Percentiles rank a stretch among this genome's conserved stretches.
Evolutionary conservation across 805 yeast genomes (phyloP).

Genomic region (Metschnikowia corniflorae): DNA sequence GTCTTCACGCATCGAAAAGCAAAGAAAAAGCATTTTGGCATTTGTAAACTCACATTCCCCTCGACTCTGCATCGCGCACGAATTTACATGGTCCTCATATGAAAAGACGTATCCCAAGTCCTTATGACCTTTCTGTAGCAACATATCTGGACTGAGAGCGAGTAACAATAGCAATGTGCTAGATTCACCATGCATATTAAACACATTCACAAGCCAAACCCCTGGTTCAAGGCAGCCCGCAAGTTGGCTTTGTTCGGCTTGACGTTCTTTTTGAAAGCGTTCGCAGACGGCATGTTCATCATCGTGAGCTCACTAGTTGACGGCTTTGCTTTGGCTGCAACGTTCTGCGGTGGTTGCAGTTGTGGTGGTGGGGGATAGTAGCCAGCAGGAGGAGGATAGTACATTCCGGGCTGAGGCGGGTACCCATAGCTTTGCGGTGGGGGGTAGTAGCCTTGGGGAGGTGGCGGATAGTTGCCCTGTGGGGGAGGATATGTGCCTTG

Average conservation of each 20-base stretch:
- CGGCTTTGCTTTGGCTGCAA: conserved; percentile 18
- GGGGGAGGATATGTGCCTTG: neutral
- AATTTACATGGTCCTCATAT: too few species aligned
- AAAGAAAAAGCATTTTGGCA: too few species aligned
- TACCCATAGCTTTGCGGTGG: conserved; percentile 14
- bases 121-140: too few species aligned
- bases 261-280: conserved; percentile 36
- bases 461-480: conserved; percentile 16
- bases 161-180: too few species aligned
- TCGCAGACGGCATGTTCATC: conserved; percentile 45
- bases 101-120: too few species aligned
- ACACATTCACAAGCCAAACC: conserved; percentile 81
- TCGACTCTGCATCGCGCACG: too few species aligned
- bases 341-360: conserved; percentile 1
- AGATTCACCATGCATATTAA: too few species aligned
- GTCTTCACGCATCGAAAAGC: too few species aligned
- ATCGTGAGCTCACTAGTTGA: conserved; percentile 42
- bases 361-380: conserved; percentile 16
- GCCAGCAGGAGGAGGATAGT: conserved; percentile 19
- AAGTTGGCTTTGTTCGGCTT: conserved; percentile 52
- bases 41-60: too few species aligned
- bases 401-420: conserved; percentile 14
- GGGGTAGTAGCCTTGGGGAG: conserved; percentile 14
- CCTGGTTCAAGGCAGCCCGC: conserved; percentile 61
- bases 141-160: too few species aligned